phyloP scores from a whole-genome alignment of 2,329 filamentous ascomycete genomes.

The Phyllosticta ampelicida region DNA sequence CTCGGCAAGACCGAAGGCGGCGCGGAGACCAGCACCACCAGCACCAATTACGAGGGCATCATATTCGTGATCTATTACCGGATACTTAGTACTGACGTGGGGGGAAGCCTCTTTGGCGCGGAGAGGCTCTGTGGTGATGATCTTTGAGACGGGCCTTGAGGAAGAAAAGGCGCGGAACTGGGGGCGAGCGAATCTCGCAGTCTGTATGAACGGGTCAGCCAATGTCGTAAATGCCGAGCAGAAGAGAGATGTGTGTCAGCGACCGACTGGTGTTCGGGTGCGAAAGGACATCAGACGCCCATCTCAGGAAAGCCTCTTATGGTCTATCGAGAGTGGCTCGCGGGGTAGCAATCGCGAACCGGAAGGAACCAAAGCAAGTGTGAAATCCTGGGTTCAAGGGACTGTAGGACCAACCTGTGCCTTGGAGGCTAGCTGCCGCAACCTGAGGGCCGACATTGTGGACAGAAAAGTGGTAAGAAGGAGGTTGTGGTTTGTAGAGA shows the following conservation, averaged over 20 bases:
- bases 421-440: constrained; percentile 10
- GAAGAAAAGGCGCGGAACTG: constrained; percentile 76
- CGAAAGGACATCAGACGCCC: background rate
- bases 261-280: background rate
- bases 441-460: constrained; percentile 9
- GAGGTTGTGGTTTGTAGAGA: constrained; percentile 5
- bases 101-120: constrained; percentile 88
- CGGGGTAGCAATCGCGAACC: background rate
- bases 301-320: background rate
- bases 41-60: constrained; percentile 91
- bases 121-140: constrained; percentile 75
- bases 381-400: background rate
- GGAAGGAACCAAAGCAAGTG: background rate
- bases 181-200: constrained; percentile 51
- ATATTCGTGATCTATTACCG: constrained; percentile 97
- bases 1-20: constrained; percentile 77
- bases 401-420: constrained; percentile 7
- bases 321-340: background rate
- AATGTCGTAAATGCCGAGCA: background rate
- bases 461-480: constrained; percentile 5
- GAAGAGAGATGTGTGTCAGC: background rate
- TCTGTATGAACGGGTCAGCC: constrained; percentile 34
- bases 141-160: constrained; percentile 69
- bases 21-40: constrained; percentile 69
- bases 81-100: constrained; percentile 81